Evolutionary conservation across 192 early-diverging fungal genomes (phyloP), one percentile per base, ranked within the genome.

Genomic region (Funneliformis geosporum): DNA sequence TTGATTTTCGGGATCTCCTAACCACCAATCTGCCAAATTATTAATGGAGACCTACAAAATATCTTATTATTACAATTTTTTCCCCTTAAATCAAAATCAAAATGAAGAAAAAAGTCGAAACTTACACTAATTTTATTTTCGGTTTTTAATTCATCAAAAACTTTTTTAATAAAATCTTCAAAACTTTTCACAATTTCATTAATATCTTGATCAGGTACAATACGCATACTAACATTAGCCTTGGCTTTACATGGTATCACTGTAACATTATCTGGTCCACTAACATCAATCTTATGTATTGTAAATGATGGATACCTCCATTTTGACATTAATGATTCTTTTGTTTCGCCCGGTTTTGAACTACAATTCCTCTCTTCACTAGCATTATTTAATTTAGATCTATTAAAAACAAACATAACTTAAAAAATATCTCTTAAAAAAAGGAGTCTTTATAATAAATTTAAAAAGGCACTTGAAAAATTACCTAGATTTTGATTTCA

Each of bases 271-370:
- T 88, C 90, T 50, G 90, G 86, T 0, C 89, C 89, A 0, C 91
- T 92, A n/a, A 93, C 91, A 68, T 93, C 91, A 43, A 94, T 88
- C 73, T 93, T 91, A 72, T 94, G 93, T 62, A 94, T 89, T 7
- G 93, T 91, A 59, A 94, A 82, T 50, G 93, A 88, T 5, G 93
- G 93, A 73, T 88, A 88, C 28, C 93, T 86, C 93, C 93, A 94
- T 27, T 92, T 88, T 73, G 89, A 86, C 93, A 94, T 91, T 80
- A 94, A 81, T 68, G 86, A 86, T 40, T 87, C 67, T 80, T 84
- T 89, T 38, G 89, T 77, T 25, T 83, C 81, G 23, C 86, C 81
- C 40, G 67, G 1, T 10, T 84, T 82, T 39, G 83, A 75, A 61
- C 83, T 78, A n/a, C 82, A 82, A 9, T 78, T 79, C 18, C 33